Evolutionary conservation across 768 basidiomycete genomes (phyloP).

Genomic region (Exsudoporus frostii): DNA sequence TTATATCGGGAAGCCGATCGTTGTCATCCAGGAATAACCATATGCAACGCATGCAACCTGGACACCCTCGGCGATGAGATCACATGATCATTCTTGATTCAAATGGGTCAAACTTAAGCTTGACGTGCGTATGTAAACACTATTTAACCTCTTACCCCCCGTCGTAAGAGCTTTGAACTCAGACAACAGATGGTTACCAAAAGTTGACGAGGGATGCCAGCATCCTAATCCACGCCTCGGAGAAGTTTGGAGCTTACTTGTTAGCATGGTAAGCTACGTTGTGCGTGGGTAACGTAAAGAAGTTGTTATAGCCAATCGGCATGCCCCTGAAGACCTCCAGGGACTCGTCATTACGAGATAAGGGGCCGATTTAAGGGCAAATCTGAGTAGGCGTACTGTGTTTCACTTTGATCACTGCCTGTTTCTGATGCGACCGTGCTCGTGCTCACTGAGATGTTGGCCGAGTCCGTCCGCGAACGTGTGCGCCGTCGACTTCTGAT

Average conservation of each 20-base stretch:
- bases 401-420: constrained; percentile 4
- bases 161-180: constrained; percentile 15
- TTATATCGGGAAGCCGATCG: constrained; percentile 8
- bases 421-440: background rate
- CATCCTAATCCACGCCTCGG: constrained; percentile 4
- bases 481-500: background rate
- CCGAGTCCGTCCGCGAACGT: background rate
- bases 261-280: background rate
- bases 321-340: background rate
- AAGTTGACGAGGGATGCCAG: constrained; percentile 9
- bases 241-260: background rate
- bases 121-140: constrained; percentile 20
- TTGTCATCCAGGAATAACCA: constrained; percentile 1
- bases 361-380: constrained; percentile 4
- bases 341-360: constrained; percentile 9
- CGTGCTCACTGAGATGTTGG: background rate
- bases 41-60: background rate
- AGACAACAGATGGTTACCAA: constrained; percentile 9
- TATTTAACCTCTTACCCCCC: constrained; percentile 4
- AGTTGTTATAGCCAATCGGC: constrained; percentile 1
- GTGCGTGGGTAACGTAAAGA: background rate
- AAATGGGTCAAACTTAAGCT: constrained; percentile 22
- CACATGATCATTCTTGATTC: constrained; percentile 3
- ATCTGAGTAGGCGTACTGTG: background rate
- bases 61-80: background rate